Base-by-base conservation (phyloP, 345 rosid species). In the Eucalyptus pauciflora region DNA sequence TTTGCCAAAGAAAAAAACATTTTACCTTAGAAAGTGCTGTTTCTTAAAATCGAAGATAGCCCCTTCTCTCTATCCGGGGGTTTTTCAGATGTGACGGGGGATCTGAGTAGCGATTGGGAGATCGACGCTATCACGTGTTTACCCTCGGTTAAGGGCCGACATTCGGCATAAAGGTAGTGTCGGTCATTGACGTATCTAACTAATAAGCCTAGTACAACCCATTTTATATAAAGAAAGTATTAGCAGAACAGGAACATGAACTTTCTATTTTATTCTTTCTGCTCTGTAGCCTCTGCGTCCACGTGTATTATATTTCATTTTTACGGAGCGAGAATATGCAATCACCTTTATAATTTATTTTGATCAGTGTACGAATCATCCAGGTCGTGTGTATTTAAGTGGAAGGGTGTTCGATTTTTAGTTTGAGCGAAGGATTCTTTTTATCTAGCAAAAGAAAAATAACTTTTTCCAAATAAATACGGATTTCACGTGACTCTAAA, bases 331-430 rank as follows among this genome's bases (percentile, higher is more conserved):
- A 62, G n/a, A 62, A 29, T 27, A 62, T 62, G 7, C 33, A 12
- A 62, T 12, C 15, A 6, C n/a, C 3, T 1, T 5, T 16, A n/a
- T 64, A n/a, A 69, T 20, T 71, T 37, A 37, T 71, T 71, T 71
- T 9, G 46, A 71, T 13, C 9, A n/a, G 3, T 16, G 12, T 33
- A 10, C 2, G 2, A 69, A 17, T 69, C 7, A 33, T 16, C 7
- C 5, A 0, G 4, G 5, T 8, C 13, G 2, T 8, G 17, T 18
- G 13, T 17, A 9, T 33, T 69, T 17, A 69, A 33, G 46, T 2
- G 46, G 46, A 71, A 71, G 25, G 7, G 3, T 37, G 46, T 37
- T 11, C 0, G 13, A 37, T 17, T 71, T 33, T 33, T 33, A 33
- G 10, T 71, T 17, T 16, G 45, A 33, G 4, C 4, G 12, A 5